Percentiles rank a stretch among this genome's conserved stretches.
These are phyloP conservation scores for Backusella luteola DNA, from an alignment of 192 early-diverging fungal species.

Conservation along the genomic window DNA sequence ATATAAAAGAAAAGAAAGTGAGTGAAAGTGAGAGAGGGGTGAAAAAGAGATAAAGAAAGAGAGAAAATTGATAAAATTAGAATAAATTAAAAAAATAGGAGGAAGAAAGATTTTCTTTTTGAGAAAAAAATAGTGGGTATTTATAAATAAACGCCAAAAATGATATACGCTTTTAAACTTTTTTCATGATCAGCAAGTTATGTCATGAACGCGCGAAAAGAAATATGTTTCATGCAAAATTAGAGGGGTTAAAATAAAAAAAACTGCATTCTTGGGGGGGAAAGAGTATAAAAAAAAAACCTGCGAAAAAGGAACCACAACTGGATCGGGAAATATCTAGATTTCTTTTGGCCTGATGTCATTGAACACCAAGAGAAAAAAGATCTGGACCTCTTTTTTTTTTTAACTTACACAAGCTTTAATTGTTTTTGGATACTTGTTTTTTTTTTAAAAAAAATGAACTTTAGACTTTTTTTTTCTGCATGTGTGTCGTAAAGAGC, in stretches of 20 bases:
- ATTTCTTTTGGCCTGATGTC: conserved; percentile 3
- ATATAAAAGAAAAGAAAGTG: conserved; percentile 2
- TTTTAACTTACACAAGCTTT: conserved; percentile 7
- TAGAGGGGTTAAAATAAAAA: conserved; percentile 5
- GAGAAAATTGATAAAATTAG: neutral
- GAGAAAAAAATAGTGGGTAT: neutral
- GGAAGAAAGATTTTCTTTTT: conserved; percentile 7
- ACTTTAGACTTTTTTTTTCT: conserved; percentile 4
- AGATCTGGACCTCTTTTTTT: neutral
- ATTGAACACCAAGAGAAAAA: conserved; percentile 1
- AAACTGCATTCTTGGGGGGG: conserved; percentile 24
- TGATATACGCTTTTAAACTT: conserved; percentile 14
- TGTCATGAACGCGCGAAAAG: conserved; percentile 18
- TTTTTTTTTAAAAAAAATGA: neutral
- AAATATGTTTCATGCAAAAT: conserved; percentile 37
- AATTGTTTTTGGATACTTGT: neutral
- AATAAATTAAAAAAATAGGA: conserved; percentile 13
- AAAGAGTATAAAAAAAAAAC: neutral
- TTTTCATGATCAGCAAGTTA: conserved; percentile 26
- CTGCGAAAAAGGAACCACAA: neutral
- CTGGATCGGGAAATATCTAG: conserved; percentile 19
- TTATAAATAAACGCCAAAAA: neutral
- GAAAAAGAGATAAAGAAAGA: conserved; percentile 6
- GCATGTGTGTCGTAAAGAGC: neutral
- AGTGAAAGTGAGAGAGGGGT: neutral